phyloP scores from a whole-genome alignment of 768 basidiomycete genomes.

The Lentinula aciculospora region DNA sequence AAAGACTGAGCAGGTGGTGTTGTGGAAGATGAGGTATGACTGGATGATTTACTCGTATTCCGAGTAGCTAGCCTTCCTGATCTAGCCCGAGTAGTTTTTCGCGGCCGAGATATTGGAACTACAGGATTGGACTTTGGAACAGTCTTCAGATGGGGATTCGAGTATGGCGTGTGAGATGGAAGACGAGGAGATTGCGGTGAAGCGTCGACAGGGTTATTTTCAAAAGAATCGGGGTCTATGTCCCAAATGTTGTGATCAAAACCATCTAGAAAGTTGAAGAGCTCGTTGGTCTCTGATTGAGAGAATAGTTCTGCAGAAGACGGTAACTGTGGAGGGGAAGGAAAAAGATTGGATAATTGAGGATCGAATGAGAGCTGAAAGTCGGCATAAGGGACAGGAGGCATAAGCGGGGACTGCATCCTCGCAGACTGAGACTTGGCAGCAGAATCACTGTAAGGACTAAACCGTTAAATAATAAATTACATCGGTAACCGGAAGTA shows the following conservation, averaged over 20 bases:
- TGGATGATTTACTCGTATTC: conserved; percentile 6
- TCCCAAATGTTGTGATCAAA: conserved; percentile 60
- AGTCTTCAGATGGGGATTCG: conserved; percentile 44
- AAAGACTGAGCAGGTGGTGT: conserved; percentile 1
- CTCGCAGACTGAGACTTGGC: background rate
- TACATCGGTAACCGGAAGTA: background rate
- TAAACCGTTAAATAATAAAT: background rate
- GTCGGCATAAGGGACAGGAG: conserved; percentile 39
- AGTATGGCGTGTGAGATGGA: conserved; percentile 31
- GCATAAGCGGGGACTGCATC: background rate
- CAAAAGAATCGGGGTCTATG: conserved; percentile 19
- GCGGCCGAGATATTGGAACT: conserved; percentile 28
- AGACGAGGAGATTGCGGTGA: background rate
- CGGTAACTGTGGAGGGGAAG: conserved; percentile 57
- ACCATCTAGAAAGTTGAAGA: conserved; percentile 80
- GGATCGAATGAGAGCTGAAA: conserved; percentile 71
- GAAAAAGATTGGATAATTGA: conserved; percentile 49
- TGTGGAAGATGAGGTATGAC: conserved; percentile 4
- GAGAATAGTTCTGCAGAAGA: conserved; percentile 72
- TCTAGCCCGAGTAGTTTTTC: conserved; percentile 5
- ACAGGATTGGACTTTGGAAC: conserved; percentile 22
- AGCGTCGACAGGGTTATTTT: background rate
- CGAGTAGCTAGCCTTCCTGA: background rate
- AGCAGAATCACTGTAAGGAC: background rate
- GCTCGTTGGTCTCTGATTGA: conserved; percentile 67